A percentile compares a stretch with the other conserved stretches of the same genome.
Evolutionary conservation across 2,329 filamentous ascomycete genomes (phyloP).

Genomic region (Microdochium trichocladiopsis): DNA sequence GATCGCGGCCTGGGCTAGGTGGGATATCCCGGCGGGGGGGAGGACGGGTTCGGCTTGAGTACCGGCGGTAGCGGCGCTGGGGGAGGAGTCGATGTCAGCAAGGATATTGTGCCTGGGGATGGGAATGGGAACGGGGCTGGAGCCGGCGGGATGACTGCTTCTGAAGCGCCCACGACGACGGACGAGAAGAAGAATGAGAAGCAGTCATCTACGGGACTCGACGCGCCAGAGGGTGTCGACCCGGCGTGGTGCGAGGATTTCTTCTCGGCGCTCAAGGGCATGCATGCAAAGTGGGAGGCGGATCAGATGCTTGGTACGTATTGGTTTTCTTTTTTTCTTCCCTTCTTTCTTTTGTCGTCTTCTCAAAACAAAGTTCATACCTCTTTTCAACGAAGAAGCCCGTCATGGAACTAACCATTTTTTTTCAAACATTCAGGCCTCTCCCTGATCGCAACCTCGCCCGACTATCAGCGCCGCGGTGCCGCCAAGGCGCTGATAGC

Average conservation of each 20-base stretch:
- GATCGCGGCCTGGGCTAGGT: slow-evolving; percentile 24
- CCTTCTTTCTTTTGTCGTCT: background rate
- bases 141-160: slow-evolving; percentile 5
- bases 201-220: slow-evolving; percentile 1
- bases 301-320: slow-evolving; percentile 24
- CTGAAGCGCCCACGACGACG: slow-evolving; percentile 2
- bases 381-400: no score
- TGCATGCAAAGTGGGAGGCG: slow-evolving; percentile 19
- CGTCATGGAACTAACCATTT: no score
- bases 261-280: slow-evolving; percentile 16
- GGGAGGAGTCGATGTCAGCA: slow-evolving; percentile 1
- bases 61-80: background rate
- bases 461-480: slow-evolving; percentile 25
- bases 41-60: background rate
- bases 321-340: background rate
- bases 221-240: slow-evolving; percentile 21
- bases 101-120: slow-evolving; percentile 4
- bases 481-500: slow-evolving; percentile 23
- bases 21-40: slow-evolving; percentile 21
- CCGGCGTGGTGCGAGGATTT: slow-evolving; percentile 17
- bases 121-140: slow-evolving; percentile 5
- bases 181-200: background rate
- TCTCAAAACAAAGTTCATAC: no score
- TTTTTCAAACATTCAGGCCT: slow-evolving; percentile 20
- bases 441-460: slow-evolving; percentile 25